A percentile compares a stretch with the other conserved stretches of the same genome.
phyloP scores from a whole-genome alignment of 164 flowering plant genomes.

The Vitis labrusca region DNA sequence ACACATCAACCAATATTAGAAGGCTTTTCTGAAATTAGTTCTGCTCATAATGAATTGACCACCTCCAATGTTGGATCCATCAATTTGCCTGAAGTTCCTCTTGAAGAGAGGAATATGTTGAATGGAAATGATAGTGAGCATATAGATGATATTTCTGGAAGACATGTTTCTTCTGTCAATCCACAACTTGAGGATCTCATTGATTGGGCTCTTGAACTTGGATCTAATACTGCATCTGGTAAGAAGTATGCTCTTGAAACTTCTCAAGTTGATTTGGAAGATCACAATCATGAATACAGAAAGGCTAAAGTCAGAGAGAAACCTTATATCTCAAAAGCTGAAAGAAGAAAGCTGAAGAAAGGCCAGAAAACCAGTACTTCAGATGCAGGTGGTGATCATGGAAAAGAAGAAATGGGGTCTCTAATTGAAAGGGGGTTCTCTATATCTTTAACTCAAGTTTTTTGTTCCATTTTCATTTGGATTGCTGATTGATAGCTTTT shows the following conservation, averaged over 20 bases:
- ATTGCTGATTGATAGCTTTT: too few relatives aligned
- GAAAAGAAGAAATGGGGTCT: constrained; percentile 21
- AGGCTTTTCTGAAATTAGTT: constrained; percentile 15
- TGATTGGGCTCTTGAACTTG: constrained; percentile 90
- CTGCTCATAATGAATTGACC: constrained; percentile 13
- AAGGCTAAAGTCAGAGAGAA: constrained; percentile 50
- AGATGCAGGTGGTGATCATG: constrained; percentile 29
- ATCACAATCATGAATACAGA: constrained; percentile 36
- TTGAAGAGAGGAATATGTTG: constrained; percentile 18
- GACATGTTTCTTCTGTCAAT: constrained; percentile 24
- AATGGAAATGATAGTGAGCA: constrained; percentile 15
- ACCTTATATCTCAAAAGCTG: constrained; percentile 85
- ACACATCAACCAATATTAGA: constrained; percentile 13
- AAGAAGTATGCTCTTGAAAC: constrained; percentile 35
- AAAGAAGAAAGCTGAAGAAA: constrained; percentile 81
- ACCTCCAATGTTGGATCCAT: constrained; percentile 2
- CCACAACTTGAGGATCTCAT: constrained; percentile 81
- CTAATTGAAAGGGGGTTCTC: too few relatives aligned
- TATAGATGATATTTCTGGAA: constrained; percentile 20
- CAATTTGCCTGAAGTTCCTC: constrained; percentile 12
- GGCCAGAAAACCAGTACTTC: constrained; percentile 43
- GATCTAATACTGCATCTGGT: constrained; percentile 46
- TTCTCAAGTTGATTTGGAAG: constrained; percentile 38
- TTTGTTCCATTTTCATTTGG: too few relatives aligned
- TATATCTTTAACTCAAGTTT: too few relatives aligned